phyloP scores from a whole-genome alignment of 2,329 filamentous ascomycete genomes.

The Clonostachys rhizophaga region DNA sequence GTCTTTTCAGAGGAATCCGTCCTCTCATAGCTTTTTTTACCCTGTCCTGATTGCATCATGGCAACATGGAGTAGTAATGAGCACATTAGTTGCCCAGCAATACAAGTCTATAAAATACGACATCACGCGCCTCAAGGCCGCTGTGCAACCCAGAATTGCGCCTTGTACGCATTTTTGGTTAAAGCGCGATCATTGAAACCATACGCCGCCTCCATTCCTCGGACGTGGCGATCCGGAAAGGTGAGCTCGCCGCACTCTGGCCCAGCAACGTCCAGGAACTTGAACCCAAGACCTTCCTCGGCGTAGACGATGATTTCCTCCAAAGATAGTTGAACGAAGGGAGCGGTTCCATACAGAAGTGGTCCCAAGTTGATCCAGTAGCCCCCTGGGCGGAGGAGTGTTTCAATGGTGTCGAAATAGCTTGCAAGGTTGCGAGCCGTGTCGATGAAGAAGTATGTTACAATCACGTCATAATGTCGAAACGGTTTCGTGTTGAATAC shows the following conservation, averaged over 20 bases:
- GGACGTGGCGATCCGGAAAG: conserved; percentile 30
- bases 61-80: too few relatives aligned
- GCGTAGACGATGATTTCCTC: conserved; percentile 46
- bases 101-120: too few relatives aligned
- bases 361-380: conserved; percentile 54
- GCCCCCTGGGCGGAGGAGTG: conserved; percentile 38
- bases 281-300: conserved; percentile 44
- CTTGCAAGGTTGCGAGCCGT: conserved; percentile 50
- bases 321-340: conserved; percentile 48
- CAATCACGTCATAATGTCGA: conserved; percentile 37
- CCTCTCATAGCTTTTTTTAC: too few relatives aligned
- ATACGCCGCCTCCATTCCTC: conserved; percentile 44
- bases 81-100: too few relatives aligned
- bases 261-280: conserved; percentile 36
- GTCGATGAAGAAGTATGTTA: conserved; percentile 58
- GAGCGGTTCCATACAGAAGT: conserved; percentile 47
- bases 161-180: conserved; percentile 46
- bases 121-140: not conserved
- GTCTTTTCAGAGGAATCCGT: too few relatives aligned
- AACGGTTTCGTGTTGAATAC: conserved; percentile 16
- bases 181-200: conserved; percentile 44
- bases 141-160: conserved; percentile 49
- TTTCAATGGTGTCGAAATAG: conserved; percentile 49
- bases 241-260: conserved; percentile 32
- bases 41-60: too few relatives aligned